Percentiles rank a stretch among this genome's conserved stretches.
Evolutionary conservation across 2,329 filamentous ascomycete genomes (phyloP).

Genomic region (Phaeosphaeria sp.): DNA sequence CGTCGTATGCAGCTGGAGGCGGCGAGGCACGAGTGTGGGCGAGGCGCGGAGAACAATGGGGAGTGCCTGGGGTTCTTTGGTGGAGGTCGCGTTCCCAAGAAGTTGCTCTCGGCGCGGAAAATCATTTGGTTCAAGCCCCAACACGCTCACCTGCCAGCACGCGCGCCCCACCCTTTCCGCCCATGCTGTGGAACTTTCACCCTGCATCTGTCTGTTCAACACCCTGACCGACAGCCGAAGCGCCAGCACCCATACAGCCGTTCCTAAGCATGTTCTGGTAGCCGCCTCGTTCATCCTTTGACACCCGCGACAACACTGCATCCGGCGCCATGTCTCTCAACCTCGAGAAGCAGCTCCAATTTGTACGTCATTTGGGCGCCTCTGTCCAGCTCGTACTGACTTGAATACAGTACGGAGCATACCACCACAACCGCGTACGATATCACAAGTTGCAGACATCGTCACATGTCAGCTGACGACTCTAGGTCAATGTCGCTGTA

Average conservation of each 20-base stretch:
- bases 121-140: constrained; percentile 17
- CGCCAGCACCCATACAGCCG: constrained; percentile 8
- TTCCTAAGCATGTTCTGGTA: constrained; percentile 38
- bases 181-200: constrained; percentile 38
- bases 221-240: constrained; percentile 22
- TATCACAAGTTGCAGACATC: constrained; percentile 6
- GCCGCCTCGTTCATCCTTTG: constrained; percentile 25
- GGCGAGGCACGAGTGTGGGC: constrained; percentile 19
- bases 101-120: constrained; percentile 25
- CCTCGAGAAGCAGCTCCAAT: constrained; percentile 81
- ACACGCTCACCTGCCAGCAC: constrained; percentile 26
- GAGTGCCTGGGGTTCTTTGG: not conserved
- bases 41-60: constrained; percentile 19
- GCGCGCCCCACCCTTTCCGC: constrained; percentile 22
- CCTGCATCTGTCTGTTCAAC: constrained; percentile 19
- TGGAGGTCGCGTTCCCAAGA: constrained; percentile 11
- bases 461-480: constrained; percentile 32
- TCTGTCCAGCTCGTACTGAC: constrained; percentile 15
- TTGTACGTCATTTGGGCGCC: constrained; percentile 64
- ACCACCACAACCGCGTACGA: constrained; percentile 75
- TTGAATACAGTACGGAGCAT: constrained; percentile 74
- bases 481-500: constrained; percentile 75
- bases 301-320: constrained; percentile 36
- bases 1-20: constrained; percentile 4
- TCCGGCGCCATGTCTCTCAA: constrained; percentile 65